Base-by-base conservation (phyloP, 2,329 filamentous ascomycete genomes). In the Arthrobotrys entomopaga region DNA sequence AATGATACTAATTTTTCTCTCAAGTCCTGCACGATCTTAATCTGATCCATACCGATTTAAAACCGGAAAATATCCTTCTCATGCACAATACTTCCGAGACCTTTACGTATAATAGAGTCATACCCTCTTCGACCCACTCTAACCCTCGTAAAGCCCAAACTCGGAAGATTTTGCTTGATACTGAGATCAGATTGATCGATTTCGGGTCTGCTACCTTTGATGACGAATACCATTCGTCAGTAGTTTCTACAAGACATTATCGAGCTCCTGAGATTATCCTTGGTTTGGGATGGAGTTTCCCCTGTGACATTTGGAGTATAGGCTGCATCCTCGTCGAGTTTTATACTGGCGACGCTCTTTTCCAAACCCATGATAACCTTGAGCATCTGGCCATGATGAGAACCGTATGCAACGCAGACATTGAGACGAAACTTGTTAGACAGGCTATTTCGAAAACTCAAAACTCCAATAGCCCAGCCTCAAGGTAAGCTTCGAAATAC, bases 1-100 rank as follows among this genome's bases (percentile, higher is more conserved):
- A 29, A n/a, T 11, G 22, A 53, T 48, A 8, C 20, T 60, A 60
- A 64, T 40, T 54, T 26, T 22, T 29, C 50, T n/a, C n/a, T n/a
- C 11, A 66, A 96, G 92, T 98, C 82, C 85, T 99, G 20, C 95
- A 99, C 81, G 95, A 99, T 82, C 87, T 99, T 16, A 97, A 98
- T 81, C 87, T 99, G 77, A 97, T 99, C 75, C 95, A 99, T 81
- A 99, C 95, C 8, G 88, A 90, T 80, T 81, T 90, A 54, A 90
- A 90, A 79, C 88, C 88, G 0, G 88, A 90, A 79, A 90, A 90
- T 77, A 90, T 91, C 75, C 83, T 91, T 26, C 84, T 91, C 10
- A 88, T 87, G 76, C 85, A 89, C 76, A 87, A 85, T 77, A 82
- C 84, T 2, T 90, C 90, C 77, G 88, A 90, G 79, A 89, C 88